phyloP scores from a whole-genome alignment of 208 protist genomes.

The Leishmania turanica region DNA sequence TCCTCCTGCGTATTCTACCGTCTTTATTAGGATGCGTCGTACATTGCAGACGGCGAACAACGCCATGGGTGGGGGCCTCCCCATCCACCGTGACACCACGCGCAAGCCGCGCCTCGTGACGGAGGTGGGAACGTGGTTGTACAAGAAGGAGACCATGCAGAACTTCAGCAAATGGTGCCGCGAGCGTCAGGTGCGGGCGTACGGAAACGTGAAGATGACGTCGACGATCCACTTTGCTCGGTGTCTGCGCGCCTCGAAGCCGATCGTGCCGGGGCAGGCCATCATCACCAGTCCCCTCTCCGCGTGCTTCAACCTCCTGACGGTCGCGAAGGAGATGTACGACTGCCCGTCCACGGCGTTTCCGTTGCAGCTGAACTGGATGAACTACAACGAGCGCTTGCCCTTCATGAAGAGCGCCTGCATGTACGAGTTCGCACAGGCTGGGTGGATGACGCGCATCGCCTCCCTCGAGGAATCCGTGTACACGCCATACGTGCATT shows the following conservation, averaged over 20 bases:
- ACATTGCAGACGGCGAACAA: conserved; percentile 1
- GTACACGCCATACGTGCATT: conserved; percentile 76
- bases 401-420: conserved; percentile 55
- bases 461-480: conserved; percentile 72
- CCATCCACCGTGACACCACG: conserved; percentile 59
- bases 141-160: conserved; percentile 72
- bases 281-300: conserved; percentile 75
- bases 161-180: conserved; percentile 78
- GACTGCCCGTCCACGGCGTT: conserved; percentile 43
- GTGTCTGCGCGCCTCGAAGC: conserved; percentile 61
- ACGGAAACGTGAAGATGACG: conserved; percentile 75
- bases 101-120: conserved; percentile 59
- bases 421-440: conserved; percentile 62
- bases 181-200: conserved; percentile 60
- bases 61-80: conserved; percentile 27
- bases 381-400: conserved; percentile 83
- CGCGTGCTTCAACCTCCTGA: conserved; percentile 81
- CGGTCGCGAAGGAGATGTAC: conserved; percentile 73
- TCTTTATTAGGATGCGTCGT: conserved; percentile 18
- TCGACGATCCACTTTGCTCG: conserved; percentile 71
- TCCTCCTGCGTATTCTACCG: background rate
- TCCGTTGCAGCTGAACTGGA: conserved; percentile 84
- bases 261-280: conserved; percentile 66
- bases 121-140: conserved; percentile 84
- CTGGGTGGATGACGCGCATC: conserved; percentile 85